Evolutionary conservation across 768 basidiomycete species (phyloP).

Genomic region (Podaxis sp.): DNA sequence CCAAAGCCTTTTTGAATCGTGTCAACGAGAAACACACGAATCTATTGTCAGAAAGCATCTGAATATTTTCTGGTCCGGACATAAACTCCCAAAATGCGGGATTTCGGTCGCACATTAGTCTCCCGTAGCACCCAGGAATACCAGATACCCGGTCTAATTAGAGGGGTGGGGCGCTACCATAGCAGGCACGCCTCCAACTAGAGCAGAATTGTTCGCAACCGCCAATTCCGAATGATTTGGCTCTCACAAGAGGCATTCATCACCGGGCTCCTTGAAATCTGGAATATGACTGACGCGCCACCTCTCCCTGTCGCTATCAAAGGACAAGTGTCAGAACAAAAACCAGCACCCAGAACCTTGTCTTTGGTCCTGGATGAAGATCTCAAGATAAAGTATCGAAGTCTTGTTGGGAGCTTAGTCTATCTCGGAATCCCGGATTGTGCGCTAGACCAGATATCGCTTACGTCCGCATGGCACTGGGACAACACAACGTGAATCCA

Average conservation of each 20-base stretch:
- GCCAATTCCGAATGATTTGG: constrained; percentile 8
- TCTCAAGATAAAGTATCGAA: constrained; percentile 4
- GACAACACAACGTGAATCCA: constrained; percentile 27
- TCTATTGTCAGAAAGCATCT: too few relatives aligned
- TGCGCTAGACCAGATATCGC: constrained; percentile 32
- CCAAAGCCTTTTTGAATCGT: too few relatives aligned
- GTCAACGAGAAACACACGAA: too few relatives aligned
- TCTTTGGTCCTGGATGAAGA: background rate
- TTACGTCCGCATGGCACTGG: constrained; percentile 25
- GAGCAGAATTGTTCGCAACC: constrained; percentile 14
- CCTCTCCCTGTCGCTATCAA: background rate
- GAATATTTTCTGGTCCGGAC: too few relatives aligned
- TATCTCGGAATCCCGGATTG: constrained; percentile 24
- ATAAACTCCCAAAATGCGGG: too few relatives aligned
- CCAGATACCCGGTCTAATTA: too few relatives aligned
- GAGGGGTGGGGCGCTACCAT: too few relatives aligned
- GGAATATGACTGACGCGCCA: constrained; percentile 5
- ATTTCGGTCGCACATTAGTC: too few relatives aligned
- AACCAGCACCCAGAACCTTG: background rate
- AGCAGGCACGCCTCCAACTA: too few relatives aligned
- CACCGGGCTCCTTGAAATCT: constrained; percentile 13
- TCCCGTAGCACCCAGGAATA: too few relatives aligned
- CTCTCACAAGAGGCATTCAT: constrained; percentile 18
- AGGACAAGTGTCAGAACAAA: background rate
- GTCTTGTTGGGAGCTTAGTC: constrained; percentile 23